phyloP scores from a whole-genome alignment of 148 eudicot genomes.

The Nyssa sinensis region DNA sequence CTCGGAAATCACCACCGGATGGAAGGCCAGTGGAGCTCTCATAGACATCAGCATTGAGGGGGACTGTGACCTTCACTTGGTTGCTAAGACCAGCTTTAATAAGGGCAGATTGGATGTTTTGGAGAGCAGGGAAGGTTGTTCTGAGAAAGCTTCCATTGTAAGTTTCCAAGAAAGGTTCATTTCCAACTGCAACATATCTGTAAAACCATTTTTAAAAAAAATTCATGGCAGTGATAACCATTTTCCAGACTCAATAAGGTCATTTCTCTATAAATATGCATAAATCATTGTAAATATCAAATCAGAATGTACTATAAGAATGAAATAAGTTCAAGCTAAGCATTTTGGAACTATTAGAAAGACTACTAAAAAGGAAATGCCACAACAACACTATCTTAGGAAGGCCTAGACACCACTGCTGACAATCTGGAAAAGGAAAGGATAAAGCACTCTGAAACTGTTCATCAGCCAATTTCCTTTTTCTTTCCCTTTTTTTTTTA shows the following conservation, averaged over 20 bases:
- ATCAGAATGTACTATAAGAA: background rate
- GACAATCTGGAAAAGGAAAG: background rate
- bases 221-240: background rate
- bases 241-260: background rate
- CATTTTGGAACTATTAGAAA: background rate
- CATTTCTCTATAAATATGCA: background rate
- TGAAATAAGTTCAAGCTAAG: background rate
- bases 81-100: constrained; percentile 57
- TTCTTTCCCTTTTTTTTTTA: no score
- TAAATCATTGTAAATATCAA: no score
- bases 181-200: constrained; percentile 96
- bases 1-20: constrained; percentile 78
- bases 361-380: background rate
- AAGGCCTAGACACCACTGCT: background rate
- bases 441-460: background rate
- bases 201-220: background rate
- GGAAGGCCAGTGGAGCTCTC: constrained; percentile 44
- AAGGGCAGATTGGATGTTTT: constrained; percentile 75
- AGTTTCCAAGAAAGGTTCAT: constrained; percentile 80
- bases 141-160: constrained; percentile 75
- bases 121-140: constrained; percentile 82
- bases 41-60: constrained; percentile 80
- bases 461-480: background rate
- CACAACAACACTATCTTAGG: background rate
- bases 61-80: constrained; percentile 72